Conservation (phyloP, 1,284 basidiomycete genomes). For the Ustilago tritici region DNA sequence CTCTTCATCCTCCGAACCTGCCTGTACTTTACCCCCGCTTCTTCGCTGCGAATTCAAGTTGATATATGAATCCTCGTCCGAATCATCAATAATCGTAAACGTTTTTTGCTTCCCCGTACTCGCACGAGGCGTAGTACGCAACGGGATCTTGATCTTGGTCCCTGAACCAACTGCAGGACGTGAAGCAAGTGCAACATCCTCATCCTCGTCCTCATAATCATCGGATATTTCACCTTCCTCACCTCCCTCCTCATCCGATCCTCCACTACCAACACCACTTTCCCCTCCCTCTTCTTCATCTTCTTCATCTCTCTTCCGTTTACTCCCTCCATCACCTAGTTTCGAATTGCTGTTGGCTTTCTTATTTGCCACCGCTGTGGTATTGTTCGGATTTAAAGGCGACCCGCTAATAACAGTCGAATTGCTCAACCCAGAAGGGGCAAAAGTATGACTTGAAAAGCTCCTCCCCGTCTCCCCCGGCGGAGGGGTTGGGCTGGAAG, state of each 20-base stretch:
- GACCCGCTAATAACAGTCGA: constrained; percentile 46
- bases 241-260: constrained; percentile 21
- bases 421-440: constrained; percentile 37
- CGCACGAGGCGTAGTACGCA: constrained; percentile 6
- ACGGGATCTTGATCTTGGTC: constrained; percentile 26
- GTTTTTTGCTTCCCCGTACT: constrained; percentile 18
- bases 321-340: constrained; percentile 1
- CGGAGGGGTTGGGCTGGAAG: constrained; percentile 45
- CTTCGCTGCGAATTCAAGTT: constrained; percentile 11
- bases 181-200: constrained; percentile 30
- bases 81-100: constrained; percentile 25
- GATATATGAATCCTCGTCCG: constrained; percentile 25
- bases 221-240: constrained; percentile 54
- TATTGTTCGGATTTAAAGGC: constrained; percentile 49
- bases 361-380: neutral
- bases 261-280: constrained; percentile 9
- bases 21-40: neutral
- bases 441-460: constrained; percentile 46
- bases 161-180: constrained; percentile 1
- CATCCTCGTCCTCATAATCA: constrained; percentile 35
- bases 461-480: constrained; percentile 17
- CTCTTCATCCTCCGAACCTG: constrained; percentile 34
- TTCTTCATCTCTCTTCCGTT: constrained; percentile 38
- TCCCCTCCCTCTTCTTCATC: constrained; percentile 38
- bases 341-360: neutral